Evolutionary conservation across 2,329 filamentous ascomycete species (phyloP).

Genomic region (Hymenoscyphus repandus): DNA sequence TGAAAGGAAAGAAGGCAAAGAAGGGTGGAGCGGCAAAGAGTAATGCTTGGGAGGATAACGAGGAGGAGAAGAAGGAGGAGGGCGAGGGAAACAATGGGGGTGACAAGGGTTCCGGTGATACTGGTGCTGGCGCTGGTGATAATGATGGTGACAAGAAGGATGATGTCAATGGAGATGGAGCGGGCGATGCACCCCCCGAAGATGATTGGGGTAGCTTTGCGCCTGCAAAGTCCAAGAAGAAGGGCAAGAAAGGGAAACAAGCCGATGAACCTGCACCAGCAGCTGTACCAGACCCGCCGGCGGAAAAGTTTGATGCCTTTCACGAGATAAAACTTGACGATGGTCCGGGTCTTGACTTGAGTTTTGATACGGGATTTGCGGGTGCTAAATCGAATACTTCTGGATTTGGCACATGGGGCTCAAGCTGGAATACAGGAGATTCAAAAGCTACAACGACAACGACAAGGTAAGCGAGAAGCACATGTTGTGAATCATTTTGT

Average conservation of each 20-base stretch:
- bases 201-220: conserved; percentile 48
- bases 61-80: conserved; percentile 39
- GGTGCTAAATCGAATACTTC: conserved; percentile 37
- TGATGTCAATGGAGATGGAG: conserved; percentile 34
- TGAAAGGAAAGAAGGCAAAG: conserved; percentile 30
- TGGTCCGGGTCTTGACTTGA: conserved; percentile 52
- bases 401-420: conserved; percentile 54
- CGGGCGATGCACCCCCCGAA: conserved; percentile 37
- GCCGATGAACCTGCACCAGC: conserved; percentile 30
- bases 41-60: conserved; percentile 42
- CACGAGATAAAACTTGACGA: conserved; percentile 66
- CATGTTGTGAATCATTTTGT: too few species aligned
- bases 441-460: conserved; percentile 14
- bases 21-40: conserved; percentile 30
- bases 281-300: conserved; percentile 31
- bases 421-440: conserved; percentile 50
- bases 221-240: conserved; percentile 47
- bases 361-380: conserved; percentile 42
- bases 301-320: conserved; percentile 48
- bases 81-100: conserved; percentile 33
- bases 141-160: conserved; percentile 30
- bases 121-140: conserved; percentile 33
- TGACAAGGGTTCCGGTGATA: conserved; percentile 32
- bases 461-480: conserved; percentile 15
- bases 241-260: conserved; percentile 52